These are phyloP conservation scores for Trametes cinnabarina DNA, from an alignment of 768 basidiomycete genomes.

Conservation along the genomic window DNA sequence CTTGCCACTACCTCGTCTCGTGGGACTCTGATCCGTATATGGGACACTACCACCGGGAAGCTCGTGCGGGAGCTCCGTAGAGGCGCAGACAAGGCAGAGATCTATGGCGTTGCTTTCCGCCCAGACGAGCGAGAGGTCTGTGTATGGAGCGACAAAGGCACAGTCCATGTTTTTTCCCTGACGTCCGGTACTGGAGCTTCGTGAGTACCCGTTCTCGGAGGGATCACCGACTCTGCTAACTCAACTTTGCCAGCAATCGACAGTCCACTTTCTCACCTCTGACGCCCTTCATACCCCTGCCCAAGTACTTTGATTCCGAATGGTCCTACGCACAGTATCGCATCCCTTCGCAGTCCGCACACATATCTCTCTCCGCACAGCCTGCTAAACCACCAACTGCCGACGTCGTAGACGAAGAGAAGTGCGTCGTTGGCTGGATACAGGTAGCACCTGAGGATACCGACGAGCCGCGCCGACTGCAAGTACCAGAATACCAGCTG, in stretches of 20 bases:
- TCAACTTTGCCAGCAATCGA: constrained; percentile 59
- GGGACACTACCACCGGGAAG: constrained; percentile 74
- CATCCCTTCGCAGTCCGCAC: constrained; percentile 80
- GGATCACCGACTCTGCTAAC: neutral
- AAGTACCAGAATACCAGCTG: constrained; percentile 61
- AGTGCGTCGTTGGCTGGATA: constrained; percentile 87
- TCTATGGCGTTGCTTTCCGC: constrained; percentile 87
- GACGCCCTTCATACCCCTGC: constrained; percentile 76
- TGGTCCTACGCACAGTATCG: constrained; percentile 95
- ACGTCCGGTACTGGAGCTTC: constrained; percentile 55
- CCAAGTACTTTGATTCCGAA: constrained; percentile 91
- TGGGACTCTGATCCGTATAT: constrained; percentile 85
- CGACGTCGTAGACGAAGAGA: constrained; percentile 77
- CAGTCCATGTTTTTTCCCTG: constrained; percentile 85
- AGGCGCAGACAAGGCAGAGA: constrained; percentile 87
- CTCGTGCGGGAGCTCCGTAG: constrained; percentile 78
- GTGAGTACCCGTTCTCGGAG: constrained; percentile 42
- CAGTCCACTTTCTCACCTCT: constrained; percentile 81
- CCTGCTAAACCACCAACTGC: constrained; percentile 51
- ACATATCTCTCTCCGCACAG: constrained; percentile 75
- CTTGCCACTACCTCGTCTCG: constrained; percentile 81
- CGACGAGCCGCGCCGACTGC: constrained; percentile 29
- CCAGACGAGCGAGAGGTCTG: constrained; percentile 84
- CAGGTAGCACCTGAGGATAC: constrained; percentile 41
- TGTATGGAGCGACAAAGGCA: constrained; percentile 95